These are phyloP conservation scores for Avena atlantica DNA, from an alignment of 176 grass and related monocot species.

Conservation along the genomic window DNA sequence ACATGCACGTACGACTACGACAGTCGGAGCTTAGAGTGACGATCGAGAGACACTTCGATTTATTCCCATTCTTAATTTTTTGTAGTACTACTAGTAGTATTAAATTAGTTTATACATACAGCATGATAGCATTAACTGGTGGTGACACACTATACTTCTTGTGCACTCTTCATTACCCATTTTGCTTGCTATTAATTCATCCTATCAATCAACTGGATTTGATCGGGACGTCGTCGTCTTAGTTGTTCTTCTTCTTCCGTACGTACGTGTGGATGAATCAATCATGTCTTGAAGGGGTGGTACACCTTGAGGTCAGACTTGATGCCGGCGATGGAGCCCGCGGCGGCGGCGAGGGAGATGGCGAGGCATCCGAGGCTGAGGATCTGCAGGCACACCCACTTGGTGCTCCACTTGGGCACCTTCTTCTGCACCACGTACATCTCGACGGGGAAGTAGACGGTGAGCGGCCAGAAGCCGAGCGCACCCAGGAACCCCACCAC, in stretches of 20 bases:
- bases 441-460: constrained; percentile 79
- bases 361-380: constrained; percentile 73
- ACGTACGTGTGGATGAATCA: neutral
- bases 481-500: constrained; percentile 76
- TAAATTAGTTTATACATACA: constrained; percentile 24
- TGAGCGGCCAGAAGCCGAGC: constrained; percentile 74
- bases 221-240: neutral
- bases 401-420: constrained; percentile 64
- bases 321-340: constrained; percentile 77
- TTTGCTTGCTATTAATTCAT: neutral
- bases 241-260: neutral
- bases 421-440: constrained; percentile 92
- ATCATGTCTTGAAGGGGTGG: constrained; percentile 58
- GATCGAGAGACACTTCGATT: neutral
- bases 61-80: neutral
- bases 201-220: neutral
- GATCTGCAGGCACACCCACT: constrained; percentile 80
- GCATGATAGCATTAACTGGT: neutral
- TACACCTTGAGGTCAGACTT: constrained; percentile 77
- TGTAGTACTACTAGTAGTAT: no score
- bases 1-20: neutral
- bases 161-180: neutral
- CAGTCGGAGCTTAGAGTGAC: neutral
- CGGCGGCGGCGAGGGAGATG: constrained; percentile 67
- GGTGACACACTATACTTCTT: neutral